These are phyloP conservation scores for Athelia sp. DNA, from an alignment of 1,284 basidiomycete species.

Conservation along the genomic window DNA sequence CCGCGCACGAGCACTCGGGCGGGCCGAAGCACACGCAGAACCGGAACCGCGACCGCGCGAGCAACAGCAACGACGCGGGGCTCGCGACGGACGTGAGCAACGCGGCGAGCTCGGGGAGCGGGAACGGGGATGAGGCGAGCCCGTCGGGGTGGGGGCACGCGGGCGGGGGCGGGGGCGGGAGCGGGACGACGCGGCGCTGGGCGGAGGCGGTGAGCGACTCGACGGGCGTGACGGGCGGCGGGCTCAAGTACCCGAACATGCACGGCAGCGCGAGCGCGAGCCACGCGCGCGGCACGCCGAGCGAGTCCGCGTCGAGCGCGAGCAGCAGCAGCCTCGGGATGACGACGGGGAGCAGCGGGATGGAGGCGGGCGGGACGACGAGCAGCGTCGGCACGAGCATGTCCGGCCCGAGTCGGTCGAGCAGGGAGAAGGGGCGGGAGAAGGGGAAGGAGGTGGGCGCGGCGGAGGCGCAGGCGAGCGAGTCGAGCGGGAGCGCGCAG, in stretches of 20 bases:
- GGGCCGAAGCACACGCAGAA: too few species aligned
- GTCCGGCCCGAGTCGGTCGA: conserved; percentile 20
- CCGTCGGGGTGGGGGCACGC: too few species aligned
- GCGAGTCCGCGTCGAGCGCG: conserved; percentile 7
- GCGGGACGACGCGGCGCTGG: conserved; percentile 22
- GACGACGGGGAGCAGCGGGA: conserved; percentile 10
- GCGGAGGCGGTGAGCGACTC: conserved; percentile 22
- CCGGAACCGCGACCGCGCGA: too few species aligned
- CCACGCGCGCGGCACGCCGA: background rate
- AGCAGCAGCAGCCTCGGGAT: conserved; percentile 12
- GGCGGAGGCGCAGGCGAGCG: background rate
- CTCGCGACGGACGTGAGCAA: conserved; percentile 29
- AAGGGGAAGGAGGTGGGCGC: conserved; percentile 9
- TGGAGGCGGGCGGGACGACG: conserved; percentile 20
- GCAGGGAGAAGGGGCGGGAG: conserved; percentile 7
- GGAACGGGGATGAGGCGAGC: conserved; percentile 5
- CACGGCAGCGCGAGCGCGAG: background rate
- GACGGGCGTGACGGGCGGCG: conserved; percentile 7
- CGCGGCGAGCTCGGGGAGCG: too few species aligned
- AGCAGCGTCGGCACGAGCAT: too few species aligned
- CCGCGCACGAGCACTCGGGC: conserved; percentile 16
- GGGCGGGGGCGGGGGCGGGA: conserved; percentile 8
- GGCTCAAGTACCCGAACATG: background rate
- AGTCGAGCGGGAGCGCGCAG: conserved; percentile 1
- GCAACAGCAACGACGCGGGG: conserved; percentile 21